Evolutionary conservation across 495 filamentous ascomycete genomes (phyloP).

Genomic region (Neurospora sp.): DNA sequence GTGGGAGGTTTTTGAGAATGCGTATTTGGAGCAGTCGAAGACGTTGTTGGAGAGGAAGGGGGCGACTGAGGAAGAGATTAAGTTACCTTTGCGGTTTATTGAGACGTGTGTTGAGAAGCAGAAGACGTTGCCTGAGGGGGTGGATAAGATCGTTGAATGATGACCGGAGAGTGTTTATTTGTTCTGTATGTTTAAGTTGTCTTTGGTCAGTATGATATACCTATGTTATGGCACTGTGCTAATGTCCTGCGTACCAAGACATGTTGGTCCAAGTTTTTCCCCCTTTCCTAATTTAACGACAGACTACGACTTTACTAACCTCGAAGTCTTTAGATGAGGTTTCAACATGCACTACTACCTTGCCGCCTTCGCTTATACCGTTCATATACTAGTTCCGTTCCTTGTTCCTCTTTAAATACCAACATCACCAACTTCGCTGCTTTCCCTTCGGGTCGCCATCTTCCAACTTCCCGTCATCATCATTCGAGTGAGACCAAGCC

Average conservation of each 20-base stretch:
- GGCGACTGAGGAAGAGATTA: not conserved
- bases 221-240: too few species aligned
- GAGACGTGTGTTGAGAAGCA: conserved; percentile 8
- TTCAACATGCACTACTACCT: not conserved
- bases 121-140: conserved; percentile 1
- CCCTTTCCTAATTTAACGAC: not conserved
- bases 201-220: too few species aligned
- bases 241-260: too few species aligned
- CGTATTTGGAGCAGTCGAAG: not conserved
- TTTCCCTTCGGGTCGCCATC: too few species aligned
- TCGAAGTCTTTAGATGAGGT: not conserved
- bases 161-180: too few species aligned
- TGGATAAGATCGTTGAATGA: not conserved
- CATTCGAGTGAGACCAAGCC: not conserved
- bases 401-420: not conserved
- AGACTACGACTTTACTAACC: not conserved
- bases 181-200: too few species aligned
- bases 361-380: not conserved
- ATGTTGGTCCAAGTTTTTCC: not conserved
- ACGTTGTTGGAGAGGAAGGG: not conserved
- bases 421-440: not conserved
- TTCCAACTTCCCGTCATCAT: not conserved
- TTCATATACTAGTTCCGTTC: not conserved
- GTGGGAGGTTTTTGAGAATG: conserved; percentile 1
- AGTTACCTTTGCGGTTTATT: conserved; percentile 3